phyloP scores from a whole-genome alignment of 2,329 filamentous ascomycete species.

The Hansfordia pulvinata region DNA sequence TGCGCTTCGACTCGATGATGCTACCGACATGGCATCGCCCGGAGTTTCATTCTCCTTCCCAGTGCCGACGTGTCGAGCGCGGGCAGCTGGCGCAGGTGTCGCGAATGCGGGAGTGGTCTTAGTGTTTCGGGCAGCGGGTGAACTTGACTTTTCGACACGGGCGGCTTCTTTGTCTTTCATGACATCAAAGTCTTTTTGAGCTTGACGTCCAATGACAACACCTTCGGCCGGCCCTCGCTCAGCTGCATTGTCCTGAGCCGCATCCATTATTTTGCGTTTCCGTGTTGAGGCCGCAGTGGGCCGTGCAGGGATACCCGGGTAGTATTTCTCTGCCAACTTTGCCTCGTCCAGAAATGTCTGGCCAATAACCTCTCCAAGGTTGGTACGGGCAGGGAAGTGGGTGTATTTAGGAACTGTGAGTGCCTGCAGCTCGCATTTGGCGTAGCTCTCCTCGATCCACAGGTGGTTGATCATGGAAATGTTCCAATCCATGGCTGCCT shows the following conservation, averaged over 20 bases:
- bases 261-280: slow-evolving; percentile 35
- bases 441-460: slow-evolving; percentile 96
- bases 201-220: slow-evolving; percentile 26
- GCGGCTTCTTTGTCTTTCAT: slow-evolving; percentile 28
- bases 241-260: slow-evolving; percentile 36
- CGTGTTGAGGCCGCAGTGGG: slow-evolving; percentile 27
- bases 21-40: slow-evolving; percentile 38
- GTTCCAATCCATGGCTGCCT: slow-evolving; percentile 84
- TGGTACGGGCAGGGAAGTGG: slow-evolving; percentile 78
- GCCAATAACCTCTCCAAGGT: slow-evolving; percentile 84
- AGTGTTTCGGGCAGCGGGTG: slow-evolving; percentile 14
- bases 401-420: slow-evolving; percentile 65
- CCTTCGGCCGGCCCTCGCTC: slow-evolving; percentile 31
- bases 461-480: slow-evolving; percentile 85
- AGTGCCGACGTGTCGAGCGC: slow-evolving; percentile 32
- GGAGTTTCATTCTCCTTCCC: slow-evolving; percentile 82
- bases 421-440: slow-evolving; percentile 65
- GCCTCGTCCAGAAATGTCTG: slow-evolving; percentile 66
- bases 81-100: slow-evolving; percentile 44
- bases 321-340: slow-evolving; percentile 52
- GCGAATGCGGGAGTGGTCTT: slow-evolving; percentile 26
- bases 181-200: slow-evolving; percentile 26
- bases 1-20: slow-evolving; percentile 69
- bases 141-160: slow-evolving; percentile 15
- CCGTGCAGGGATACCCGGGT: slow-evolving; percentile 43